Evolutionary conservation across 345 rosid species (phyloP), one percentile per base, ranked within the genome.

Genomic region (Eucalyptus tenuipes): DNA sequence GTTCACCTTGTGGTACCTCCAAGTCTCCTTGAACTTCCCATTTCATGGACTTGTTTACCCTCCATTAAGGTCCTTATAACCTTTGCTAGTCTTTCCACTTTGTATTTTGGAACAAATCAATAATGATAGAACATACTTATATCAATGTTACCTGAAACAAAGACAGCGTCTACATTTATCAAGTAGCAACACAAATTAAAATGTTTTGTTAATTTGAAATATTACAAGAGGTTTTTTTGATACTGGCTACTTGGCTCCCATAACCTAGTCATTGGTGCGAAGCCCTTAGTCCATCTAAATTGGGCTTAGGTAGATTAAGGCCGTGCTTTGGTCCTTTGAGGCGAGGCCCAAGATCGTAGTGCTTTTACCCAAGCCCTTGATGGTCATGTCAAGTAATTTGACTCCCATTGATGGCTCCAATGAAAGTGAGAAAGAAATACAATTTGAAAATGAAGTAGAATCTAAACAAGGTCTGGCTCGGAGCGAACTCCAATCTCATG

Each of bases 381-480:
- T 27, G 15, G 31, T 59, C 31, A 11, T 59, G 68, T 27, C 68
- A 3, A 59, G n/a, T 29, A 11, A 59, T 27, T 59, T 13, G 31
- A 31, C 68, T 59, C 68, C 68, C 68, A 59, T 4, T 94, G 80
- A 97, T 94, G 61, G 99, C 98, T 24, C 97, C 98, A 24, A 95
- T 98, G 50, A 97, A 93, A 85, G 93, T 96, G 61, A 96, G 98
- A 94, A 95, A 93, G 55, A 50, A 95, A 97, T 16, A 6, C 20
- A 50, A 50, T 50, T 50, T 50, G 22, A 17, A 17, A 50, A 50
- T 50, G 4, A 50, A 96, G 92, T 94, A 96, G 96, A 96, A 95
- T 16, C 98, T 97, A 84, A 97, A 97, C 18, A 96, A 97, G 88
- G 99, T 96, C 52, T 93, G 95, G 90, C 93, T 95, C 5, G 95